These are phyloP conservation scores for Fusarium sp. DNA, from an alignment of 2,329 filamentous ascomycete species.

Conservation along the genomic window DNA sequence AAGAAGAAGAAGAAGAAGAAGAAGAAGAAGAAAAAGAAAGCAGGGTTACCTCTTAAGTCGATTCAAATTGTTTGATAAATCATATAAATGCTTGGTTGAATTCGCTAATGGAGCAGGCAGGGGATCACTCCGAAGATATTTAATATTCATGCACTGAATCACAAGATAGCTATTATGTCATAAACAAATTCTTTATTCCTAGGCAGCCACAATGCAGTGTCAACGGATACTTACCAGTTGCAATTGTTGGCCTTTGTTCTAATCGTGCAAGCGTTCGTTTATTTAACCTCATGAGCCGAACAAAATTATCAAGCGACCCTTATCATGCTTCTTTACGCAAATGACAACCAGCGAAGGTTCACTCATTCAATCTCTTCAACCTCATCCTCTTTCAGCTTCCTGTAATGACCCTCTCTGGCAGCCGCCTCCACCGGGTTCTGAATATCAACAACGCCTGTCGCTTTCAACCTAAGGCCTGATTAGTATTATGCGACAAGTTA, in stretches of 20 bases:
- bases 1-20: too few relatives aligned
- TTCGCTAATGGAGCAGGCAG: not conserved
- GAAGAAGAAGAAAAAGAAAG: too few relatives aligned
- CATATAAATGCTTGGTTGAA: not conserved
- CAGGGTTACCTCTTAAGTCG: not conserved
- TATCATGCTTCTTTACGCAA: not conserved
- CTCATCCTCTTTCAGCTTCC: slow-evolving; percentile 72
- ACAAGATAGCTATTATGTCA: not conserved
- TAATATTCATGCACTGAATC: not conserved
- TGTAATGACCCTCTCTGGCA: slow-evolving; percentile 75
- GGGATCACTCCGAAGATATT: not conserved
- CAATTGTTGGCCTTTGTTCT: slow-evolving; percentile 13
- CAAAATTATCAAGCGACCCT: not conserved
- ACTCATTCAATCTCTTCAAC: slow-evolving; percentile 57
- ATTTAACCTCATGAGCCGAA: not conserved
- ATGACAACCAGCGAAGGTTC: not conserved
- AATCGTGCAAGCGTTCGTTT: not conserved
- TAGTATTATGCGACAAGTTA: slow-evolving; percentile 18
- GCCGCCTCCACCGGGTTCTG: slow-evolving; percentile 83
- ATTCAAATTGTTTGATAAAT: not conserved
- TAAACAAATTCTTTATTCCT: not conserved
- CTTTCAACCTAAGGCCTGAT: slow-evolving; percentile 65
- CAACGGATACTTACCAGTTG: not conserved
- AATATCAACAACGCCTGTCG: slow-evolving; percentile 80
- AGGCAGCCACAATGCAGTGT: not conserved